A percentile compares a stretch with the other conserved stretches of the same genome.
Conservation (phyloP, 2,329 filamentous ascomycete genomes). For the Colletotrichum sp. region DNA sequence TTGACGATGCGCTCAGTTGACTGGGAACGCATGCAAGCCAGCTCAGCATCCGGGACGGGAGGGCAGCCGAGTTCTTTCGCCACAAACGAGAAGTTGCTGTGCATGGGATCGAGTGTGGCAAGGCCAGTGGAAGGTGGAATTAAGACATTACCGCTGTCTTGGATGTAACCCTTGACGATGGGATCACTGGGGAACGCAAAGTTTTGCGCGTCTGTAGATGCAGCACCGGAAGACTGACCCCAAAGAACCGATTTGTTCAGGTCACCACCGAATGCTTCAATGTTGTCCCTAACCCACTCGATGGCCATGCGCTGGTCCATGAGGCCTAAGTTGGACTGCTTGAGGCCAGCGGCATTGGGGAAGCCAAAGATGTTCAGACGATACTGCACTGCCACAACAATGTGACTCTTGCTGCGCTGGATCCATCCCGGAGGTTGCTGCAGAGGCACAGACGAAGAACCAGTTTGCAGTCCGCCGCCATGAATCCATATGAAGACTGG, state of each 20-base stretch:
- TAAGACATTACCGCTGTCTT: neutral
- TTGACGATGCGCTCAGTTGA: conserved; percentile 41
- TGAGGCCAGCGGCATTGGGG: conserved; percentile 28
- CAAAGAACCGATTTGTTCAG: neutral
- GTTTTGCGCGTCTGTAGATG: neutral
- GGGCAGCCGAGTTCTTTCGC: conserved; percentile 42
- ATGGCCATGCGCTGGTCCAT: conserved; percentile 65
- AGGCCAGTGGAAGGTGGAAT: conserved; percentile 10
- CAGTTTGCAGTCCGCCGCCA: conserved; percentile 51
- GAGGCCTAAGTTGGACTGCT: conserved; percentile 64
- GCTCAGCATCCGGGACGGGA: conserved; percentile 17
- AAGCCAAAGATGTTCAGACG: conserved; percentile 47
- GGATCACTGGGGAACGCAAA: neutral
- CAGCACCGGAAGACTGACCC: neutral
- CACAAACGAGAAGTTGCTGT: conserved; percentile 43
- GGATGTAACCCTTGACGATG: neutral
- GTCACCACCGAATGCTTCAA: conserved; percentile 65
- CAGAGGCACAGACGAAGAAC: conserved; percentile 34
- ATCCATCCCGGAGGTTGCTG: conserved; percentile 30
- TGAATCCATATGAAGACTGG: conserved; percentile 61
- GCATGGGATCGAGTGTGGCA: conserved; percentile 35
- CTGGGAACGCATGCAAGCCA: conserved; percentile 41
- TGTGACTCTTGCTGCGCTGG: conserved; percentile 47
- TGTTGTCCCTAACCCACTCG: conserved; percentile 66
- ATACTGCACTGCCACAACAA: conserved; percentile 53